Evolutionary conservation across 2,329 filamentous ascomycete species (phyloP).

Genomic region (Apiospora hydei): DNA sequence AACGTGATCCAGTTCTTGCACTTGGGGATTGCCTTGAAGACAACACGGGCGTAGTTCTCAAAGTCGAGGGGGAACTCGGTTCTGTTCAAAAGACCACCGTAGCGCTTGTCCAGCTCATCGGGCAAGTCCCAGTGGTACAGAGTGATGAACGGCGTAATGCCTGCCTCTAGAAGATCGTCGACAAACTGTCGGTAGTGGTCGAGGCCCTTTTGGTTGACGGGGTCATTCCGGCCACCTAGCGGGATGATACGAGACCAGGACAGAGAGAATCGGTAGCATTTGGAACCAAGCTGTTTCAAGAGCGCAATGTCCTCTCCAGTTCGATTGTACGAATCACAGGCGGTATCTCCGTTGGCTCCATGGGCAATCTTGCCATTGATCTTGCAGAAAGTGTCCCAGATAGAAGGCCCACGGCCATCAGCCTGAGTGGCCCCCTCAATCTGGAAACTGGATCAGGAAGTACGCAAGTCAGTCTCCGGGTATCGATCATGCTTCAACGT

Average conservation of each 20-base stretch:
- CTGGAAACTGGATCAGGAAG: slow-evolving; percentile 71
- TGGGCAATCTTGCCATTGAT: slow-evolving; percentile 85
- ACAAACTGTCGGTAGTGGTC: slow-evolving; percentile 82
- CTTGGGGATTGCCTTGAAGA: slow-evolving; percentile 77
- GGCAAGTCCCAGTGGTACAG: slow-evolving; percentile 91
- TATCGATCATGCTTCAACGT: not conserved
- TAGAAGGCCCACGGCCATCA: slow-evolving; percentile 82
- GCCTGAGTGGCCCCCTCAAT: slow-evolving; percentile 79
- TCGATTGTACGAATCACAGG: slow-evolving; percentile 88
- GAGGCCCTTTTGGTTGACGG: slow-evolving; percentile 79
- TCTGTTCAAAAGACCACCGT: slow-evolving; percentile 82
- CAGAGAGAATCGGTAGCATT: slow-evolving; percentile 83
- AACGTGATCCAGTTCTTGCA: slow-evolving; percentile 92
- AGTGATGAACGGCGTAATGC: slow-evolving; percentile 82
- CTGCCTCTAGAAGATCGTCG: slow-evolving; percentile 77
- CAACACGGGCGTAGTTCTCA: slow-evolving; percentile 76
- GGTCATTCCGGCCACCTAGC: slow-evolving; percentile 82
- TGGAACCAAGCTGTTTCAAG: slow-evolving; percentile 75
- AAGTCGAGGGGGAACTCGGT: slow-evolving; percentile 85
- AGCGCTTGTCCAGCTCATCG: slow-evolving; percentile 78
- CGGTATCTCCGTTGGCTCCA: slow-evolving; percentile 75
- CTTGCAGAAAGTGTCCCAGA: slow-evolving; percentile 90
- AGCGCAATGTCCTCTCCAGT: slow-evolving; percentile 79
- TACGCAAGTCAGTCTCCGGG: slow-evolving; percentile 30
- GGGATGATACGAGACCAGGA: slow-evolving; percentile 88